A percentile compares a stretch with the other conserved stretches of the same genome.
Evolutionary conservation across 1,284 basidiomycete genomes (phyloP).

Genomic region (Coniferiporia weirii): DNA sequence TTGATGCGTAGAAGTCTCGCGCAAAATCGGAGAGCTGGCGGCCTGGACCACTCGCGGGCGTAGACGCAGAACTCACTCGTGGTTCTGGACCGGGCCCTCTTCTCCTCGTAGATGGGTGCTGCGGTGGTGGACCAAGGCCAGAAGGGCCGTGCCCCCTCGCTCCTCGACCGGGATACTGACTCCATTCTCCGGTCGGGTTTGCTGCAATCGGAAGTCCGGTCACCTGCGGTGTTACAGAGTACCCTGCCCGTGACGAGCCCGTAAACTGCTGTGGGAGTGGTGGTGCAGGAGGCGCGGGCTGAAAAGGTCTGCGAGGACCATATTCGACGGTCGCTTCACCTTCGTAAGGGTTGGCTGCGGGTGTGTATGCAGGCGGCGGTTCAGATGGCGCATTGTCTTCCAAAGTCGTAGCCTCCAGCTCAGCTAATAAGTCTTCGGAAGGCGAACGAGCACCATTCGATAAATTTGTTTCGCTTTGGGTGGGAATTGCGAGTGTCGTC

Average conservation of each 20-base stretch:
- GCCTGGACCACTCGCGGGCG: conserved; percentile 12
- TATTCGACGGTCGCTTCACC: conserved; percentile 59
- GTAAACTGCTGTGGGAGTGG: conserved; percentile 12
- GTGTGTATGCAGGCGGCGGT: conserved; percentile 65
- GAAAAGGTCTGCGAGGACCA: conserved; percentile 60
- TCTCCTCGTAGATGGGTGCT: conserved; percentile 19
- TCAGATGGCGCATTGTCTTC: conserved; percentile 28
- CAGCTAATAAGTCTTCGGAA: conserved; percentile 6
- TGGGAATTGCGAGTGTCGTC: neutral
- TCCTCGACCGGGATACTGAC: conserved; percentile 7
- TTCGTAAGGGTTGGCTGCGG: conserved; percentile 41
- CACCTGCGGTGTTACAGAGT: conserved; percentile 9
- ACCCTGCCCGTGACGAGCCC: neutral
- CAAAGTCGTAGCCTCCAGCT: conserved; percentile 11
- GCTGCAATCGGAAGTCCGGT: conserved; percentile 2
- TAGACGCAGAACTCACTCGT: conserved; percentile 18
- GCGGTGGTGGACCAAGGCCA: conserved; percentile 20
- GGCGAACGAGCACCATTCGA: neutral
- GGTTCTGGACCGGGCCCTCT: conserved; percentile 13
- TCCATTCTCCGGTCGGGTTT: conserved; percentile 12
- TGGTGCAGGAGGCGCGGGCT: conserved; percentile 34
- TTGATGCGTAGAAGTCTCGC: conserved; percentile 47
- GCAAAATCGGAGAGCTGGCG: conserved; percentile 44
- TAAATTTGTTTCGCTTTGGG: neutral
- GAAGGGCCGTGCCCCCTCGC: neutral